phyloP scores from a whole-genome alignment of 2,329 filamentous ascomycete genomes.

The Fusarium sp. region DNA sequence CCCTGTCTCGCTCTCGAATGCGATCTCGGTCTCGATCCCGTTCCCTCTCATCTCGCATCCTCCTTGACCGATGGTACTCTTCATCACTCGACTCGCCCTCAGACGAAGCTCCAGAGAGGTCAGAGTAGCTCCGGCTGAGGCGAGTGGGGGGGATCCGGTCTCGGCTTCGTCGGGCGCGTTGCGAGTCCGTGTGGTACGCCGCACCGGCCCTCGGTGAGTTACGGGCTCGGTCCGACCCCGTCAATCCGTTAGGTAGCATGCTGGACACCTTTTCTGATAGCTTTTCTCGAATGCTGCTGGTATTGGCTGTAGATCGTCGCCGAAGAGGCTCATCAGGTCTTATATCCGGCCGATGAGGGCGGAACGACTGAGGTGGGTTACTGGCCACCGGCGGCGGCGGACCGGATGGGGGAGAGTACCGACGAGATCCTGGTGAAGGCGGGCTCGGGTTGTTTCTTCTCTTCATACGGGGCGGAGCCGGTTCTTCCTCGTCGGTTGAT shows the following conservation, averaged over 20 bases:
- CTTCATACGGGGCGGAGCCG: conserved; percentile 44
- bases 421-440: conserved; percentile 48
- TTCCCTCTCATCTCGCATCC: conserved; percentile 44
- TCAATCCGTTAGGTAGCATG: conserved; percentile 54
- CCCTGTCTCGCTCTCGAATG: conserved; percentile 48
- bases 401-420: conserved; percentile 46
- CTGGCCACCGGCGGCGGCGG: conserved; percentile 46
- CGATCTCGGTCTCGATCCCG: conserved; percentile 45
- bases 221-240: conserved; percentile 50
- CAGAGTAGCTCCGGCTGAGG: conserved; percentile 57
- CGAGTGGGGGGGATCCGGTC: conserved; percentile 56
- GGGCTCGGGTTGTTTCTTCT: conserved; percentile 43
- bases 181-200: conserved; percentile 45
- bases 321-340: conserved; percentile 52
- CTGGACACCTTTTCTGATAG: conserved; percentile 58
- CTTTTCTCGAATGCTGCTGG: conserved; percentile 58
- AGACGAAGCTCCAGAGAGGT: conserved; percentile 53
- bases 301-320: conserved; percentile 51
- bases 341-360: conserved; percentile 50
- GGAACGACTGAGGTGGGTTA: conserved; percentile 41
- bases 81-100: conserved; percentile 51
- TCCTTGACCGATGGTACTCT: conserved; percentile 43
- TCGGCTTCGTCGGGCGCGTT: conserved; percentile 52
- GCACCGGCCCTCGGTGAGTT: conserved; percentile 51
- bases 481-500: conserved; percentile 56